Evolutionary conservation across 768 basidiomycete genomes (phyloP), one percentile per base, ranked within the genome.

Genomic region (Leccinum uliginosum): DNA sequence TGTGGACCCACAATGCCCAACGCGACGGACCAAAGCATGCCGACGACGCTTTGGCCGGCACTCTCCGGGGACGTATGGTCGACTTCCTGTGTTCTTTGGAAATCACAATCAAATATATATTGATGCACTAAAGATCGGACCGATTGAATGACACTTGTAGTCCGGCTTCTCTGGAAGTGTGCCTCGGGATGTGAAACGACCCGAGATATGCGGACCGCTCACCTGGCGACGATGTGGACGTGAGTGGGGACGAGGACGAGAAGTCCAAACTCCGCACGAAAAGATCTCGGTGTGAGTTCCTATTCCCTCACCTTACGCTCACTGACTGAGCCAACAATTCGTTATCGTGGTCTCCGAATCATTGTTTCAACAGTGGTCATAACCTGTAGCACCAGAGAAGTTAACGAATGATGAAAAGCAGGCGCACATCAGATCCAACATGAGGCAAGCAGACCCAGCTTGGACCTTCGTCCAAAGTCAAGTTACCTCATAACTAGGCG

Each of bases 1-100:
- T 21, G 15, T 60, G 58, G 38, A 60, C 58, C 23, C 15, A 59
- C 44, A 43, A 59, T 29, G 26, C 38, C 24, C 15, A 34, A 15
- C 34, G 58, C 29, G 27, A 19, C 19, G 35, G 51, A 32, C 48
- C 45, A 60, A 60, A 59, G 59, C 51, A 34, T 4, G 8, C 11
- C 10, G 17, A 17, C 30, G 58, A 14, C 30, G 58, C 51, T 54
- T 55, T 54, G 58, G 9, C 49, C 58, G 11, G 17, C 29, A 14
- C 3, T 40, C 15, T 40, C 26, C 34, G 15, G 15, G 17, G 17
- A 6, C 17, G 8, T 35, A 35, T 17, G 35, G 35, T 8, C 17
- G 12, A 35, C 35, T 35, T 35, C 35, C 17, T 35, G 35, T 35
- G 14, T 35, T 35, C 35, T 8, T 8, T 35, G 17, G 35, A 17